Base-by-base conservation (phyloP, 768 basidiomycete species). In the Saitozyma sp. region DNA sequence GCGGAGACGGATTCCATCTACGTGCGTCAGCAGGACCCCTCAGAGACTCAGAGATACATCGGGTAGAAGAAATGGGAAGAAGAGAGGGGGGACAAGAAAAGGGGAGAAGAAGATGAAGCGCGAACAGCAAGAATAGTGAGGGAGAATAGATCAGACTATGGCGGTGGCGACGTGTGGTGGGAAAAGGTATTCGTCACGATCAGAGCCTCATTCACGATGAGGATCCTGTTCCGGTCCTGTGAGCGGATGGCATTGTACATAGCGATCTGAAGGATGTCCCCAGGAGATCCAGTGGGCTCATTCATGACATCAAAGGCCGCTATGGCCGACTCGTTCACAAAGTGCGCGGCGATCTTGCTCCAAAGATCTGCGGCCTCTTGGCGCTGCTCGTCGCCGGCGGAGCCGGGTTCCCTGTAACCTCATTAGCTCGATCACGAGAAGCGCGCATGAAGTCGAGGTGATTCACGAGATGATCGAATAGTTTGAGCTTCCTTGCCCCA, bases 391-490 rank as follows among this genome's bases (percentile, higher is more conserved):
- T 64, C 59, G 54, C 73, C 61, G 56, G 72, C 74, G 4, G 70
- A 72, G 58, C 62, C 63, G n/a, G n/a, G n/a, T n/a, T n/a, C n/a
- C n/a, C n/a, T n/a, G n/a, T n/a, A n/a, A n/a, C n/a, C n/a, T n/a
- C n/a, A n/a, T n/a, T n/a, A n/a, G n/a, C n/a, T n/a, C n/a, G n/a
- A n/a, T n/a, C n/a, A n/a, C n/a, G n/a, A n/a, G n/a, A n/a, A n/a
- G n/a, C n/a, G n/a, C n/a, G n/a, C n/a, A n/a, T n/a, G n/a, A n/a
- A n/a, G n/a, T n/a, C n/a, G n/a, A n/a, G n/a, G n/a, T n/a, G n/a
- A n/a, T n/a, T n/a, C n/a, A n/a, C 70, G 70, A 71, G 57, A 75
- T 73, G 41, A 68, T 61, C 53, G 71, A 73, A 63, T 75, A 75
- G 2, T 51, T 46, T n/a, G n/a, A n/a, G n/a, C n/a, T n/a, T n/a